Evolutionary conservation across 176 grass and related monocot species (phyloP), one percentile per base, ranked within the genome.

Genomic region (Hyparrhenia diplandra): DNA sequence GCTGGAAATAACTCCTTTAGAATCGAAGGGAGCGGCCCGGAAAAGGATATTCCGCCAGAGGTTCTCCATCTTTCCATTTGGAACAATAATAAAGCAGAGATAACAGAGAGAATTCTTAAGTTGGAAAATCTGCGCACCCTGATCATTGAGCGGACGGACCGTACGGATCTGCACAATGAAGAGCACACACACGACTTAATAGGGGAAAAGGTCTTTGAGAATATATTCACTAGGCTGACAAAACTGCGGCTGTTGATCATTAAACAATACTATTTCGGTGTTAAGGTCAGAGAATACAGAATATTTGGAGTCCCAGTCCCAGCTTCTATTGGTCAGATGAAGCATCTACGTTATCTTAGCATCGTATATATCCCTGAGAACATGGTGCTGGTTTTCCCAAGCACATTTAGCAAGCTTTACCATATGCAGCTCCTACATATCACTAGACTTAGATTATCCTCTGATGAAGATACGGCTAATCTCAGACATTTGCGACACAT

Each of bases 361-460:
- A n/a, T n/a, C 18, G n/a, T n/a, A n/a, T 64, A 3, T 3, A 18
- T 18, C 16, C 14, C 1, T 0, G 4, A 5, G 1, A 3, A 18
- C 1, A 5, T 0, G 5, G 5, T 18, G 6, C 1, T 37, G 8
- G 16, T 73, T 63, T 14, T 89, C 13, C 87, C 87, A 11, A 25
- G 57, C 59, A 71, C 60, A 60, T 42, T 85, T 16, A 69, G 6
- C 13, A 75, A 71, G 66, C 76, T 89, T 75, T 89, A 89, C 54
- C 71, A 85, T 13, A 17, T 89, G 31, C 87, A 58, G 43, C 21
- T 85, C 5, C 23, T 89, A 6, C 32, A 87, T 30, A 5, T n/a
- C n/a, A n/a, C n/a, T n/a, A n/a, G n/a, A n/a, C n/a, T n/a, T n/a
- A n/a, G n/a, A n/a, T n/a, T n/a, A n/a, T n/a, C n/a, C n/a, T n/a